Conservation (phyloP, 1,284 basidiomycete species). For the Apiotrichum veenhuisii region DNA sequence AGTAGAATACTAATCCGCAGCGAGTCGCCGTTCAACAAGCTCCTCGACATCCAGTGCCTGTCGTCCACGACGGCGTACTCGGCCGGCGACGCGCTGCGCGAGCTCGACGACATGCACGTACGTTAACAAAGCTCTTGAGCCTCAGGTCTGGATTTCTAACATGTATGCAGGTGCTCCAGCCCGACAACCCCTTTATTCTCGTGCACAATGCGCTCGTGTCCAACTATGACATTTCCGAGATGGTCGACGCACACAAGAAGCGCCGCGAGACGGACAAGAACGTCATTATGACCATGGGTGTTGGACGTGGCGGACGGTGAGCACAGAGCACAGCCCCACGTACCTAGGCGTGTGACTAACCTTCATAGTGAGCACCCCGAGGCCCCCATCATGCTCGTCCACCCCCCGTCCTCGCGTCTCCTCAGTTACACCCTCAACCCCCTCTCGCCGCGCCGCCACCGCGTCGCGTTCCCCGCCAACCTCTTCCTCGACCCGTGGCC, state of each 20-base stretch:
- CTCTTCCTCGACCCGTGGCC: slow-evolving; percentile 55
- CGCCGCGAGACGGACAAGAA: slow-evolving; percentile 82
- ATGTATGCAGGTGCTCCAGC: slow-evolving; percentile 69
- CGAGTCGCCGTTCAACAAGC: slow-evolving; percentile 35
- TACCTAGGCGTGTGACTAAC: slow-evolving; percentile 23
- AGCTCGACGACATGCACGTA: slow-evolving; percentile 76
- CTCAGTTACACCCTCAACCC: slow-evolving; percentile 46
- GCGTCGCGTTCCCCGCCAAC: slow-evolving; percentile 42
- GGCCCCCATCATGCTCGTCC: slow-evolving; percentile 49
- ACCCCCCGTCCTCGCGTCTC: slow-evolving; percentile 44
- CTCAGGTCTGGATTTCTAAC: not conserved
- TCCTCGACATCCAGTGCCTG: slow-evolving; percentile 81
- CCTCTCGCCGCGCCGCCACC: slow-evolving; percentile 36
- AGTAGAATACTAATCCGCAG: too few relatives aligned
- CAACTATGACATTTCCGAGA: slow-evolving; percentile 84
- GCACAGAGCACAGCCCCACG: slow-evolving; percentile 5
- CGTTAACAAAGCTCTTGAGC: too few relatives aligned
- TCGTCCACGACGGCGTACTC: slow-evolving; percentile 84
- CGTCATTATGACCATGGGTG: slow-evolving; percentile 93
- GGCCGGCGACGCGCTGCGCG: slow-evolving; percentile 91
- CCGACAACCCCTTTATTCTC: slow-evolving; percentile 76
- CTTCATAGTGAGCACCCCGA: slow-evolving; percentile 39
- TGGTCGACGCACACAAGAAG: slow-evolving; percentile 84
- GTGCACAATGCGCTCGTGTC: slow-evolving; percentile 92
- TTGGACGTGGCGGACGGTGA: slow-evolving; percentile 51